A percentile compares a stretch with the other conserved stretches of the same genome.
These are phyloP conservation scores for Gamsiella multidivaricata DNA, from an alignment of 192 early-diverging fungal species.

Conservation along the genomic window DNA sequence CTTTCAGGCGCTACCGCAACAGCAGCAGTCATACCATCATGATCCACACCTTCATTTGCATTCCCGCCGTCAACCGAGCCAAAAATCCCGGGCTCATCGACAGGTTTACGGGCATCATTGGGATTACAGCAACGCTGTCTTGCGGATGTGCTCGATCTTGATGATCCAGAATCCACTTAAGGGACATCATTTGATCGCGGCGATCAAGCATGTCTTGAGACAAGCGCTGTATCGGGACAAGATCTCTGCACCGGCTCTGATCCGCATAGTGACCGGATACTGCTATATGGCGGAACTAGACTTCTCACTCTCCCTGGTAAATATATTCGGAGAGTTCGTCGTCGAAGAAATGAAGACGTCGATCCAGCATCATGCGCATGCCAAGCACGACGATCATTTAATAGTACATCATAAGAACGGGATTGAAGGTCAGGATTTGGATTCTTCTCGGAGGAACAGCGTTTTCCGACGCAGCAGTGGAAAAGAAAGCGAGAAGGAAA, in stretches of 20 bases:
- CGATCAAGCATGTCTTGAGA: constrained; percentile 55
- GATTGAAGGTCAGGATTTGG: neutral
- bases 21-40: neutral
- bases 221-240: constrained; percentile 59
- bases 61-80: neutral
- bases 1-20: neutral
- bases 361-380: constrained; percentile 24
- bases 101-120: constrained; percentile 26
- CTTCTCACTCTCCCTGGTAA: constrained; percentile 38
- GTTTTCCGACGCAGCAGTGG: neutral
- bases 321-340: constrained; percentile 60
- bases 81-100: neutral
- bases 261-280: constrained; percentile 58
- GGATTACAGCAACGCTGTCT: constrained; percentile 58
- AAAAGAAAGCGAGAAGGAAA: constrained; percentile 4
- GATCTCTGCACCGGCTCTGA: constrained; percentile 54
- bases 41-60: neutral
- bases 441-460: neutral
- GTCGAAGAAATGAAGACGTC: constrained; percentile 56
- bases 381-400: constrained; percentile 10
- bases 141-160: constrained; percentile 62
- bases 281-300: constrained; percentile 53
- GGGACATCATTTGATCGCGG: constrained; percentile 48
- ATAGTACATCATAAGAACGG: neutral
- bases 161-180: constrained; percentile 62